Evolutionary conservation across 2,329 filamentous ascomycete species (phyloP), one percentile per base, ranked within the genome.

Genomic region (Neoscytalidium dimidiatum): DNA sequence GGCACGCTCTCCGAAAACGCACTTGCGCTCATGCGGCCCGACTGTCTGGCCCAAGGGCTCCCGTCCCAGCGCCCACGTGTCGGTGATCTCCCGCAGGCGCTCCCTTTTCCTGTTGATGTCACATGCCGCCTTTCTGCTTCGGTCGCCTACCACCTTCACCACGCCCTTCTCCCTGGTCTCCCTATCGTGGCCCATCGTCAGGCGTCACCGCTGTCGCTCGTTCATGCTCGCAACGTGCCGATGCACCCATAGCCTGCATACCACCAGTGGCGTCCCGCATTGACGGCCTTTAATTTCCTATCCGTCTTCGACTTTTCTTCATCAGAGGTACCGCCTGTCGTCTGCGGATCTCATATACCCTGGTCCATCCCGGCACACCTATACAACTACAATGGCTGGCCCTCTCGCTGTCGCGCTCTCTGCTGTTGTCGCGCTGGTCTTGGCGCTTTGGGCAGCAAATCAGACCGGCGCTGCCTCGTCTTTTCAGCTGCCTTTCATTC

Each of bases 1-100:
- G 56, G 56, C 2, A 17, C 33, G 56, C 38, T 44, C 28, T 33
- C 56, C 56, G 56, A 23, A 17, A 28, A 21, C n/a, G 19, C 51
- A 3, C 7, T 11, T 19, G 7, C 29, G 19, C 43, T 46, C 19
- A 46, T 23, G 4, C 49, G n/a, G 49, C 13, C 49, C n/a, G 48
- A 41, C n/a, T 11, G n/a, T 41, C 38, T 41, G 49, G 17, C 23
- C 28, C 11, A 29, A 31, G 33, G 52, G 52, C 52, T n/a, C n/a
- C n/a, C n/a, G n/a, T n/a, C n/a, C 23, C 23, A 29, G 28, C 56
- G 56, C 56, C 56, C 56, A 60, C 41, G 56, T 60, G 56, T 33
- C 56, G 56, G 26, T n/a, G 56, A 60, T 60, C 56, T 44, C 43
- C 56, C 51, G 38, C 33, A 7, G 17, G 43, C n/a, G n/a, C 43